Evolutionary conservation across 176 grass and related monocot genomes (phyloP), one percentile per base, ranked within the genome.

Genomic region (Zea mays): DNA sequence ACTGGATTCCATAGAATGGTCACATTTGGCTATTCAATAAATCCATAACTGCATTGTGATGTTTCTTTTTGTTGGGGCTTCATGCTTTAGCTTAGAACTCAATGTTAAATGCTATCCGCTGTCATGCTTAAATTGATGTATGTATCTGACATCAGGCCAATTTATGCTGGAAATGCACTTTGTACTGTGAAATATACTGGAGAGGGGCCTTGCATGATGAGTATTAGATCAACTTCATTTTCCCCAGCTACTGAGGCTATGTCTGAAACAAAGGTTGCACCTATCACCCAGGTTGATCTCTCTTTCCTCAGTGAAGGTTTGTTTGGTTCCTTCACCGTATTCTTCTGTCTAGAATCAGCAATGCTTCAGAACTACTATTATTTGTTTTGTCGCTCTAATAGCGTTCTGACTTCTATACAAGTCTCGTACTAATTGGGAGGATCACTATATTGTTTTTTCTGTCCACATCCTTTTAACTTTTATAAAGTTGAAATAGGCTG

Each of bases 131-230:
- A 34, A 5, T 40, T 62, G 3, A 44, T 57, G n/a, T 45, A 7
- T 57, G 38, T 27, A 76, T 57, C 67, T 59, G 68, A 62, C 72
- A 83, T 69, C 65, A 98, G 95, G 89, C 89, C 95, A 74, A 92
- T 98, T 84, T 98, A 94, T 90, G 96, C 96, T 74, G 96, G 96
- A 72, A 98, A 98, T 98, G 96, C 92, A 72, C 85, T 98, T 76
- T 94, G 85, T 56, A 98, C 91, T 21, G 87, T 98, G 27, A 78
- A 81, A 73, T 98, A 95, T 84, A 90, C 69, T 0, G 90, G 96
- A 54, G 65, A 80, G 41, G 75, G 85, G 68, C 96, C 96, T 65
- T 98, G 92, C 83, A 88, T 98, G 71, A 85, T 94, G 87, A 95
- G 89, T 54, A 84, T 98, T 82, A 90, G 96, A 66, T 86, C 92